A percentile compares a stretch with the other conserved stretches of the same genome.
Evolutionary conservation across 331 rosid species (phyloP).

Genomic region (Malus hybrid): DNA sequence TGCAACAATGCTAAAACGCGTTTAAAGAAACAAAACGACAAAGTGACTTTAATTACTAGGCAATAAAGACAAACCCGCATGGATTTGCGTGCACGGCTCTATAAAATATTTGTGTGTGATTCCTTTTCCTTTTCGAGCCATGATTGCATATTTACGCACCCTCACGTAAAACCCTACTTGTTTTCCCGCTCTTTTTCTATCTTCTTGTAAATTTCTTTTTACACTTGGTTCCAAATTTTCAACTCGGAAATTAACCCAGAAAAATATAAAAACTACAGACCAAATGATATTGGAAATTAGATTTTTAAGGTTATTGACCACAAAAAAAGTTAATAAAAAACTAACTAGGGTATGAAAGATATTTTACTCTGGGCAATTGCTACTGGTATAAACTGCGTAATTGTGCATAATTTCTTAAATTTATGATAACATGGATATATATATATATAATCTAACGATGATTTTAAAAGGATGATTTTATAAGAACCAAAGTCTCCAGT

Average conservation of each 20-base stretch:
- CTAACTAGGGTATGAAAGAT: neutral
- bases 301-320: too few species aligned
- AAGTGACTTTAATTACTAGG: conserved; percentile 7
- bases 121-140: neutral
- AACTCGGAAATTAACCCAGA: neutral
- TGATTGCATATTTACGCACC: neutral
- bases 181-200: neutral
- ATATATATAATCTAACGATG: too few species aligned
- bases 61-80: conserved; percentile 29
- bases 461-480: too few species aligned
- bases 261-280: too few species aligned
- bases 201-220: neutral
- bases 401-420: too few species aligned
- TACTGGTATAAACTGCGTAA: too few species aligned
- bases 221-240: neutral
- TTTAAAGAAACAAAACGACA: conserved; percentile 29
- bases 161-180: neutral
- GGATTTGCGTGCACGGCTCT: conserved; percentile 69
- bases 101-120: neutral
- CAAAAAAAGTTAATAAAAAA: neutral
- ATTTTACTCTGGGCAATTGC: too few species aligned
- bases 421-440: too few species aligned
- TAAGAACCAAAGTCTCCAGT: too few species aligned
- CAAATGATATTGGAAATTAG: too few species aligned
- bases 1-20: conserved; percentile 39